A percentile compares a stretch with the other conserved stretches of the same genome.
These are phyloP conservation scores for Oryza nivara DNA, from an alignment of 176 grass and related monocot genomes.

Conservation along the genomic window DNA sequence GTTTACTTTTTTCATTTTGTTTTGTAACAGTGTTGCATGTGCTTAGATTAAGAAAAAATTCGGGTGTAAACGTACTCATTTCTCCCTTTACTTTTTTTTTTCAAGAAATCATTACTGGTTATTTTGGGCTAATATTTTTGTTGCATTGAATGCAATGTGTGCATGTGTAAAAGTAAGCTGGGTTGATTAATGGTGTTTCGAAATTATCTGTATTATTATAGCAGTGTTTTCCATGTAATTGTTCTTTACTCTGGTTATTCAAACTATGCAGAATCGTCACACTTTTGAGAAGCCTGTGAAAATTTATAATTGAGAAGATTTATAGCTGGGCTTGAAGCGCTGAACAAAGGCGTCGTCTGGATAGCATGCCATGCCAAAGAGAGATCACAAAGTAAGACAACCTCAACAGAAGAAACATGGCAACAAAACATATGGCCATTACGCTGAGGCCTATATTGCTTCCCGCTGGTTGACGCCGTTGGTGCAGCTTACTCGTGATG, in stretches of 20 bases:
- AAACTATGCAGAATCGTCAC: conserved; percentile 64
- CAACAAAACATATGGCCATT: background rate
- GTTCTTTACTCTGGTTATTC: conserved; percentile 22
- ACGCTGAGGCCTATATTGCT: conserved; percentile 30
- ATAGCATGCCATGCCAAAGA: conserved; percentile 22
- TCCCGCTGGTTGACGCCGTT: background rate
- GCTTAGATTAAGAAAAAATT: no score
- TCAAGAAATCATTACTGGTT: background rate
- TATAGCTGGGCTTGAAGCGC: background rate
- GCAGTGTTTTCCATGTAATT: background rate
- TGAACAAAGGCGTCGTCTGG: background rate
- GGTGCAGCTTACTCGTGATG: background rate
- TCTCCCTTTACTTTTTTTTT: background rate
- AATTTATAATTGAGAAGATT: conserved; percentile 64
- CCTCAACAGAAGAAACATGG: conserved; percentile 18
- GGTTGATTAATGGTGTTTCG: conserved; percentile 3
- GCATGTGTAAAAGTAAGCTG: background rate
- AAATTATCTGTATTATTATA: background rate
- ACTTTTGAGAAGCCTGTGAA: conserved; percentile 77
- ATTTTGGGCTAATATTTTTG: conserved; percentile 7
- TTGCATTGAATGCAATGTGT: conserved; percentile 17
- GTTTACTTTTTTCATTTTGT: no score
- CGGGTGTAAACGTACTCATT: background rate
- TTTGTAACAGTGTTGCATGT: no score
- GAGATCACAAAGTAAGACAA: background rate